phyloP scores from a whole-genome alignment of 23 red algal genomes.

The Cyanidioschyzon merolae region DNA sequence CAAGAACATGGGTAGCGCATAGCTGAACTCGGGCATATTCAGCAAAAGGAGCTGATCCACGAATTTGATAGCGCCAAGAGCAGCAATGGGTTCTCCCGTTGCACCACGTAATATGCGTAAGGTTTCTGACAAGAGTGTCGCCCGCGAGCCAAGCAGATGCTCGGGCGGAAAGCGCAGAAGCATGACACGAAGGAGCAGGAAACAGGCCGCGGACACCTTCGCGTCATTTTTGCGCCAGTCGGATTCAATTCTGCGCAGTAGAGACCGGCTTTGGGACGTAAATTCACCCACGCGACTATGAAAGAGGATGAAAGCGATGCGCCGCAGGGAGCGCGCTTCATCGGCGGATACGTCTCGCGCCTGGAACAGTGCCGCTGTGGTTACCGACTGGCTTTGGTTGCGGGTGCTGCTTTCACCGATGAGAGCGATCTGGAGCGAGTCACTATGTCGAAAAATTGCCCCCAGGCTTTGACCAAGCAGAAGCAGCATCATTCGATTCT shows the following conservation, averaged over 20 bases:
- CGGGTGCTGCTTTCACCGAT: neutral
- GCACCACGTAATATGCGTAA: neutral
- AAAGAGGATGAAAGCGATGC: conserved; percentile 19
- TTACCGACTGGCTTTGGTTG: neutral
- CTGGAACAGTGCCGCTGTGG: neutral
- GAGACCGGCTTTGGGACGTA: neutral
- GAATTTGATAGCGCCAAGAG: neutral
- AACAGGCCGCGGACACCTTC: neutral
- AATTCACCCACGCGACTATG: neutral
- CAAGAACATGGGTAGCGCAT: neutral
- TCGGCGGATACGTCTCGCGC: neutral
- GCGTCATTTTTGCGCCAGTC: neutral
- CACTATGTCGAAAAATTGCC: neutral
- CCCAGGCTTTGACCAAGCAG: neutral
- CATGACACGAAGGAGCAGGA: conserved; percentile 3
- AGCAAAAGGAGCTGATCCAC: neutral
- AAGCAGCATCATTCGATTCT: neutral
- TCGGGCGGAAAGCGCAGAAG: neutral
- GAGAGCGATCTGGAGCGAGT: neutral
- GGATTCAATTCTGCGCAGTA: neutral
- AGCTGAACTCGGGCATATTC: neutral
- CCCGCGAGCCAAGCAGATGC: neutral
- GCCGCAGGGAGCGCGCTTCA: neutral
- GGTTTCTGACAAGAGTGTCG: neutral
- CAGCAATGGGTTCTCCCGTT: neutral